These are phyloP conservation scores for Tillandsia leiboldiana DNA, from an alignment of 176 grass and related monocot genomes.

Conservation along the genomic window DNA sequence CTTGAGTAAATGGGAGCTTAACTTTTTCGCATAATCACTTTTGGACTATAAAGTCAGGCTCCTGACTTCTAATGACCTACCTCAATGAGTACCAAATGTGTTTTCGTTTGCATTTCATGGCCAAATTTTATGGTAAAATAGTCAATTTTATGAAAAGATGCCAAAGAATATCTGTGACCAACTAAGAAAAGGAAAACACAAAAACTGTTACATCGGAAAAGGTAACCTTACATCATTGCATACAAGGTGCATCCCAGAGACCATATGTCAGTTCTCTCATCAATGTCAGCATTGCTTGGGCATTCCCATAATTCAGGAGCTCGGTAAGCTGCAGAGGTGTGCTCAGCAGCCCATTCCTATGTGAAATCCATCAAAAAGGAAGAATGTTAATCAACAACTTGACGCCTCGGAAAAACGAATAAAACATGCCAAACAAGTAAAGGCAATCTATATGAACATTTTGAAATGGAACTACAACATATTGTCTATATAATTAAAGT, in stretches of 20 bases:
- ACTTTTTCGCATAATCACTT: neutral
- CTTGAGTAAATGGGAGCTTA: no score
- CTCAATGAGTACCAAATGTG: no score
- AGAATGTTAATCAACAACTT: no score
- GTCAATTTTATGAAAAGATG: no score
- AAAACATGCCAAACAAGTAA: neutral
- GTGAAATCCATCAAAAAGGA: conserved; percentile 6
- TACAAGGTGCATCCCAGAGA: conserved; percentile 75
- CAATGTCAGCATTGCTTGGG: conserved; percentile 51
- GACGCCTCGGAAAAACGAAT: neutral
- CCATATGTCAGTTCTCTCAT: conserved; percentile 86
- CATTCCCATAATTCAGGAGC: conserved; percentile 84
- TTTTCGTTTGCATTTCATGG: no score
- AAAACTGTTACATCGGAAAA: neutral
- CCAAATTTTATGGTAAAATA: no score
- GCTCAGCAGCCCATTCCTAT: conserved; percentile 83
- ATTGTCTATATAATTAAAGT: neutral
- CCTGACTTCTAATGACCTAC: neutral
- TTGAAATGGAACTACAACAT: neutral
- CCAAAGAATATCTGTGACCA: no score
- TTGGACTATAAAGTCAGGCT: neutral
- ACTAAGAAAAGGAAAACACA: neutral
- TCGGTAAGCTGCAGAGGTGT: conserved; percentile 50
- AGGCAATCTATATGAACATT: neutral
- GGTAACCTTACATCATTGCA: conserved; percentile 60